These are phyloP conservation scores for Scheffersomyces insectosa DNA, from an alignment of 1,139 yeast species.

Conservation along the genomic window DNA sequence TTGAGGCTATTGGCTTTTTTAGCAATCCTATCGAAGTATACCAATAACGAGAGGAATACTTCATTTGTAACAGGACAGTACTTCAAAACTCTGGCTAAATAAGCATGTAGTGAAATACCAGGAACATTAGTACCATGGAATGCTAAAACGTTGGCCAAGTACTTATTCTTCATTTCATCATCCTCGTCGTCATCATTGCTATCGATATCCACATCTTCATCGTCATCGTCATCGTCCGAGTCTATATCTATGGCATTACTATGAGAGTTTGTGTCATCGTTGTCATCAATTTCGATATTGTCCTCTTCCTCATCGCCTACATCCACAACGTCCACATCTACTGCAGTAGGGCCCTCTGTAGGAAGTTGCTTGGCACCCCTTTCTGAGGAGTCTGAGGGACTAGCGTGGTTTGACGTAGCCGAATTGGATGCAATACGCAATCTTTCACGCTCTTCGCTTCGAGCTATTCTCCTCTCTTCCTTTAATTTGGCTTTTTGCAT, in stretches of 20 bases:
- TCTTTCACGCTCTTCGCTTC: slow-evolving; percentile 14
- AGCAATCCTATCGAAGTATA: slow-evolving; percentile 92
- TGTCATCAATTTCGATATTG: slow-evolving; percentile 14
- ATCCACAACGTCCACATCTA: neutral
- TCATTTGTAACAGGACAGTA: slow-evolving; percentile 98
- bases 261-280: slow-evolving; percentile 7
- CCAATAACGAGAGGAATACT: slow-evolving; percentile 84
- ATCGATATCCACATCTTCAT: slow-evolving; percentile 15
- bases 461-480: slow-evolving; percentile 12
- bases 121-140: slow-evolving; percentile 97
- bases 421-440: neutral
- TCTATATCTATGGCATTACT: slow-evolving; percentile 8
- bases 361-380: neutral
- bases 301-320: slow-evolving; percentile 13
- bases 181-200: slow-evolving; percentile 40
- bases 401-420: neutral
- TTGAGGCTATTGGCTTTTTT: slow-evolving; percentile 70
- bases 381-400: neutral
- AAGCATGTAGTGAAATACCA: slow-evolving; percentile 87
- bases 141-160: slow-evolving; percentile 76
- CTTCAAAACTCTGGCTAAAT: slow-evolving; percentile 83
- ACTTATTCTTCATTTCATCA: slow-evolving; percentile 52
- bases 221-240: slow-evolving; percentile 11
- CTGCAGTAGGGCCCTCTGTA: neutral
- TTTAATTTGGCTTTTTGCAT: slow-evolving; percentile 17